phyloP scores from a whole-genome alignment of 768 basidiomycete genomes.

The Mycena rebaudengoi region DNA sequence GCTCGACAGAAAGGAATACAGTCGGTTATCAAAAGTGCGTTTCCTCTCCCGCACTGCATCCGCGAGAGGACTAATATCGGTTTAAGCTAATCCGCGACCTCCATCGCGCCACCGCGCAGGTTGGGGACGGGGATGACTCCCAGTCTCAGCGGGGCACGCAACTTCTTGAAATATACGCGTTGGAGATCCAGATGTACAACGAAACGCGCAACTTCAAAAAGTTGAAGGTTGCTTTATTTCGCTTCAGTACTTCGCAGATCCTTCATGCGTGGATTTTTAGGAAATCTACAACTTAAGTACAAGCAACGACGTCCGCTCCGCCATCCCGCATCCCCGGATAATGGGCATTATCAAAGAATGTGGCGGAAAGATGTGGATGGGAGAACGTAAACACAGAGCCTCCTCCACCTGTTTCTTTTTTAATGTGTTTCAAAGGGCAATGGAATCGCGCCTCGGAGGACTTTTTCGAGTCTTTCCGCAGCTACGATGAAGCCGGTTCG shows the following conservation, averaged over 20 bases:
- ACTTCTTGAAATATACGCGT: conserved; percentile 94
- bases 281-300: conserved; percentile 99
- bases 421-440: conserved; percentile 65
- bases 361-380: conserved; percentile 99
- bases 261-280: conserved; percentile 48
- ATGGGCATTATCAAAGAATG: conserved; percentile 99
- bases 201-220: conserved; percentile 96
- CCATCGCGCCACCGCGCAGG: conserved; percentile 67
- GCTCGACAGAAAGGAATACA: conserved; percentile 94
- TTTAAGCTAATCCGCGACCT: conserved; percentile 80
- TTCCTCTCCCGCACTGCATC: neutral
- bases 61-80: neutral
- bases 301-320: conserved; percentile 89
- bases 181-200: conserved; percentile 99
- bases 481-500: conserved; percentile 98
- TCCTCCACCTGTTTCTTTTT: neutral
- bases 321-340: conserved; percentile 97
- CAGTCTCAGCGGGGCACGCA: conserved; percentile 95
- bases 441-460: conserved; percentile 98
- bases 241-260: neutral
- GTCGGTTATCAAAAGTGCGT: conserved; percentile 79
- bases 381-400: conserved; percentile 81
- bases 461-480: conserved; percentile 98
- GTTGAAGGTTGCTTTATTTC: conserved; percentile 69
- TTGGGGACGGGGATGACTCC: conserved; percentile 70